Base-by-base conservation (phyloP, 73 alveolate genomes). In the Urostyla sp. region DNA sequence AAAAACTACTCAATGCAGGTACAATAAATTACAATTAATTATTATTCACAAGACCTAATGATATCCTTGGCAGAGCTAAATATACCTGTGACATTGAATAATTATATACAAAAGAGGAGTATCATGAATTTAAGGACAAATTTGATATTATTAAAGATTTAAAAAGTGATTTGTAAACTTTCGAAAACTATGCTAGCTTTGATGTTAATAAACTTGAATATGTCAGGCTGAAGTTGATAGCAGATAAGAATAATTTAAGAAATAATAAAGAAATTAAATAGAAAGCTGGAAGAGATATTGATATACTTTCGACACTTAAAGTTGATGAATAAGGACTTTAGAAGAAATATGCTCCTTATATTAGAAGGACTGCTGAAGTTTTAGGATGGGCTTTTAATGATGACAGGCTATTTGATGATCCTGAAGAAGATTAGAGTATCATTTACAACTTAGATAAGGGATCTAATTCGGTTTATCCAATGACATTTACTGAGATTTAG, bases 1-100 rank as follows among this genome's bases (percentile, higher is more conserved):
- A 49, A 13, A 48, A 69, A 37, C 44, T 69, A 15, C 30, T 24
- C 23, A 69, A 30, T 24, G 15, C 49, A 37, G 67, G 72, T 4
- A 69, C 83, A 0, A 52, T 69, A 13, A 51, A 69, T 55, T 69
- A 69, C 48, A 67, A 69, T 69, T 6, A 40, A 24, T 36, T 27
- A 3, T 11, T 69, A 4, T 36, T 2, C 18, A 23, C 34, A 11
- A 4, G 30, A 6, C 83, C 83, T 2, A 69, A 69, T 49, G 31
- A 69, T 16, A 69, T 69, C 16, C 72, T 69, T 4, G 30, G 49
- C 40, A 52, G 18, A 16, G 27, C 40, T 7, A 69, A 69, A 30
- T 69, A 69, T 67, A 69, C 83, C 8, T 20, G 56, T 16, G 44
- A 46, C 44, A 69, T 69, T 20, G 83, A 69, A 8, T 54, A 56